Conservation (phyloP, 169 alveolate genomes). For the Cryptosporidium viatorum region DNA sequence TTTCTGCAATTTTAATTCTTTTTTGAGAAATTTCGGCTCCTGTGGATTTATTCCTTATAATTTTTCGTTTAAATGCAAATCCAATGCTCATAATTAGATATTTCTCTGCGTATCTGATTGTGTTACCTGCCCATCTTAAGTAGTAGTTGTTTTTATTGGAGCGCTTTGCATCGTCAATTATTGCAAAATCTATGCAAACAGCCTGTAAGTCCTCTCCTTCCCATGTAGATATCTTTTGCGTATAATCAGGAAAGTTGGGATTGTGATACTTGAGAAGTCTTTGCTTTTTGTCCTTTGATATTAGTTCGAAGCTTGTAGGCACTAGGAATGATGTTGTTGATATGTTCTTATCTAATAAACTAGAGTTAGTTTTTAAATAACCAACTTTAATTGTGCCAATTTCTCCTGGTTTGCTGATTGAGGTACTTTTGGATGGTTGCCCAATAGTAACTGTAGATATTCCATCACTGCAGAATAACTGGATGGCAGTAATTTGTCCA, state of each 20-base stretch:
- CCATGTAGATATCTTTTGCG: constrained; percentile 28
- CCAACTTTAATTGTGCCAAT: constrained; percentile 58
- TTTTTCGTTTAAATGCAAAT: constrained; percentile 33
- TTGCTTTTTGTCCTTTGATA: neutral
- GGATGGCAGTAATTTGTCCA: constrained; percentile 40
- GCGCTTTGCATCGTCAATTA: neutral
- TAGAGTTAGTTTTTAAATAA: constrained; percentile 14
- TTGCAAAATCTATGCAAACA: constrained; percentile 54
- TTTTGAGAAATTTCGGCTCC: neutral
- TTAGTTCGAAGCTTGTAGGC: constrained; percentile 59
- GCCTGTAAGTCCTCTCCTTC: constrained; percentile 55
- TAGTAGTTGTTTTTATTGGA: neutral
- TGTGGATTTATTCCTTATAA: neutral
- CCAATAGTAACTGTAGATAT: constrained; percentile 60
- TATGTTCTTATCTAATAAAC: constrained; percentile 1
- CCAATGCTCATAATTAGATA: constrained; percentile 55
- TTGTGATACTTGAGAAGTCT: constrained; percentile 43
- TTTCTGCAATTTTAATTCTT: constrained; percentile 26
- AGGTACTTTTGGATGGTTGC: constrained; percentile 40
- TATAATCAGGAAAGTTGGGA: constrained; percentile 51
- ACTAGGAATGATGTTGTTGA: neutral
- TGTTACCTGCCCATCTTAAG: constrained; percentile 57
- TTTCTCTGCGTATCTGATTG: constrained; percentile 14
- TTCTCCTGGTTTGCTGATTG: constrained; percentile 58
- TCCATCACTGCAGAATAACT: constrained; percentile 66